These are phyloP conservation scores for Thraustotheca clavata DNA, from an alignment of 352 stramenopile species.

Conservation along the genomic window DNA sequence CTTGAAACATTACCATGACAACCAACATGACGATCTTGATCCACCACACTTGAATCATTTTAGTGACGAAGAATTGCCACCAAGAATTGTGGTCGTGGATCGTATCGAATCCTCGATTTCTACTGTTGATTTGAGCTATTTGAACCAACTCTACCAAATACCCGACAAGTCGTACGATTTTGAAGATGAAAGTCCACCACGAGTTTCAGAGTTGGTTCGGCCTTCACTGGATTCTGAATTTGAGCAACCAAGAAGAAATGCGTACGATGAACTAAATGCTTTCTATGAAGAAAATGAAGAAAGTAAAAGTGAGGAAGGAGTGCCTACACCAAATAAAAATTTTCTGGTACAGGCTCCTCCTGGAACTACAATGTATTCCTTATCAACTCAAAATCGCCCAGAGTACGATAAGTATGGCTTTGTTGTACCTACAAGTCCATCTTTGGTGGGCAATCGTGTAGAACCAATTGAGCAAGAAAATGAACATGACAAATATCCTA, in stretches of 20 bases:
- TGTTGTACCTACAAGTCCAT: too few species aligned
- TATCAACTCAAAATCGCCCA: background rate
- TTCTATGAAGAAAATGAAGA: background rate
- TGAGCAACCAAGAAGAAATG: background rate
- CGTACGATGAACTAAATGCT: background rate
- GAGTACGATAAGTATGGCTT: background rate
- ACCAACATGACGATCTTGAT: too few species aligned
- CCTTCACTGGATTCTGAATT: background rate
- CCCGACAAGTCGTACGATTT: background rate
- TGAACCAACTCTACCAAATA: conserved; percentile 7
- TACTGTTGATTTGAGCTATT: conserved; percentile 5
- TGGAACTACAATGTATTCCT: background rate
- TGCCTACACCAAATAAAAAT: background rate
- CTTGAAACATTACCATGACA: too few species aligned
- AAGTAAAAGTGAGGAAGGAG: background rate
- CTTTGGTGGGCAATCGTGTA: too few species aligned
- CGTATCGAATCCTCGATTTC: background rate
- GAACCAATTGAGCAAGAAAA: background rate
- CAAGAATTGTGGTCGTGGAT: too few species aligned
- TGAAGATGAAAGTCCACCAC: background rate
- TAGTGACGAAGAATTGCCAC: too few species aligned
- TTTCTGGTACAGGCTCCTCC: background rate
- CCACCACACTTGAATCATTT: too few species aligned
- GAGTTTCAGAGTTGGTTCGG: too few species aligned
- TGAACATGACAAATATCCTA: background rate